Base-by-base conservation (phyloP, 768 basidiomycete species). In the Tubosaeta sp. region DNA sequence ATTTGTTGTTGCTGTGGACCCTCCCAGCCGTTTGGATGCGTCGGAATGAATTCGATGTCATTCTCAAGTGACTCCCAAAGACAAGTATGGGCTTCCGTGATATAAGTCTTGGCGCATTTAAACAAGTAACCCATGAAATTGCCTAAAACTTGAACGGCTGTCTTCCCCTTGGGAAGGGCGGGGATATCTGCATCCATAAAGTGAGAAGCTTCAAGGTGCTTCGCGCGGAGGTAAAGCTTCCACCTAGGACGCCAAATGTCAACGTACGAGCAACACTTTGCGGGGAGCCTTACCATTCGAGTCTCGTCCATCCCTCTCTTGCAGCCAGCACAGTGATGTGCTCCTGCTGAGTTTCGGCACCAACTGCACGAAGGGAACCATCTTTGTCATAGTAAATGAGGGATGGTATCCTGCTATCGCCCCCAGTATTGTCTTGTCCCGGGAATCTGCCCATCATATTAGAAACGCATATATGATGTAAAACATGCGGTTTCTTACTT, bases 351-450 rank as follows among this genome's bases (percentile, higher is more conserved):
- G 77, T 71, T 51, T 78, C 77, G 1, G 76, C 76, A 0, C 79
- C 79, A 5, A 72, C 63, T 0, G 78, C 79, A 34, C 59, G 68
- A 3, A 73, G 64, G 1, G 35, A 33, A 2, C 76, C 78, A n/a
- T 66, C 52, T 8, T 56, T 48, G 51, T 78, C 77, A 54, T 80
- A 81, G 52, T 75, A 76, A 13, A 81, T 51, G 31, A 78, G 64
- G 1, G 77, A 75, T 0, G 76, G 79, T 38, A 80, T 76, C 52
- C 79, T 81, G 22, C 69, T 73, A 48, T 78, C 73, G 5, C 75
- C 73, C 5, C 73, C 74, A 17, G 71, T 64, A 4, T 71, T 65
- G n/a, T 76, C 73, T 52, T 77, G 76, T 1, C 71, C 73, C 6
- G 76, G 80, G 52, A 72, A 79, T 51, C 79, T 79, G 33, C 8